phyloP scores from a whole-genome alignment of 305 asterid species.

The Lippia alba region DNA sequence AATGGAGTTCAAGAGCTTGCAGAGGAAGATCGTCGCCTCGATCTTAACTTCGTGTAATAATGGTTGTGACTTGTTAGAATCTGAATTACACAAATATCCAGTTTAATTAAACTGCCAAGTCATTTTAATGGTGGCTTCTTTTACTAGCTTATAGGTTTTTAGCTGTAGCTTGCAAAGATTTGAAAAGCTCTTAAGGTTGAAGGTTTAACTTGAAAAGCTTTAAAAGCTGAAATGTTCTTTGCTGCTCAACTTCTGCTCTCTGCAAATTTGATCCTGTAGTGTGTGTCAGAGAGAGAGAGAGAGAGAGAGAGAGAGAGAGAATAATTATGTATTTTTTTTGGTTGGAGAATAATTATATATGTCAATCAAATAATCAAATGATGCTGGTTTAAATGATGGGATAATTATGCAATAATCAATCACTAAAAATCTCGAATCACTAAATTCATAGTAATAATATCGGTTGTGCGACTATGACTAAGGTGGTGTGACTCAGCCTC shows the following conservation, averaged over 20 bases:
- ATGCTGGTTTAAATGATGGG: not conserved
- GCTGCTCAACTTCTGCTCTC: not conserved
- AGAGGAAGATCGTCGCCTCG: constrained; percentile 69
- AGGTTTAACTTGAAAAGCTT: not conserved
- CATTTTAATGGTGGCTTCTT: not conserved
- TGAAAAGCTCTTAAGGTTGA: not conserved
- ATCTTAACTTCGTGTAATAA: constrained; percentile 62
- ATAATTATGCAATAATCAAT: not conserved
- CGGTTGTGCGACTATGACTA: constrained; percentile 21
- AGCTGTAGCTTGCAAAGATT: not conserved
- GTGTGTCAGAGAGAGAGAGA: no score
- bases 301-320: no score
- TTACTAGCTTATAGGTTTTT: constrained; percentile 1
- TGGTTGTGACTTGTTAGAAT: constrained; percentile 62
- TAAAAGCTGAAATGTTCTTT: not conserved
- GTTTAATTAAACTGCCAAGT: not conserved
- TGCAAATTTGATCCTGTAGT: not conserved
- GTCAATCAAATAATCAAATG: not conserved
- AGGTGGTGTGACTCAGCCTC: constrained; percentile 27
- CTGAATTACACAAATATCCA: constrained; percentile 46
- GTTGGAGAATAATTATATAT: no score
- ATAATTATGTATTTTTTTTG: no score
- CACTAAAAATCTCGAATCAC: not conserved
- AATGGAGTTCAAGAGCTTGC: constrained; percentile 61
- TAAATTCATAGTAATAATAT: not conserved